Base-by-base conservation (phyloP, 2,329 filamentous ascomycete genomes). In the Fusarium sp. region DNA sequence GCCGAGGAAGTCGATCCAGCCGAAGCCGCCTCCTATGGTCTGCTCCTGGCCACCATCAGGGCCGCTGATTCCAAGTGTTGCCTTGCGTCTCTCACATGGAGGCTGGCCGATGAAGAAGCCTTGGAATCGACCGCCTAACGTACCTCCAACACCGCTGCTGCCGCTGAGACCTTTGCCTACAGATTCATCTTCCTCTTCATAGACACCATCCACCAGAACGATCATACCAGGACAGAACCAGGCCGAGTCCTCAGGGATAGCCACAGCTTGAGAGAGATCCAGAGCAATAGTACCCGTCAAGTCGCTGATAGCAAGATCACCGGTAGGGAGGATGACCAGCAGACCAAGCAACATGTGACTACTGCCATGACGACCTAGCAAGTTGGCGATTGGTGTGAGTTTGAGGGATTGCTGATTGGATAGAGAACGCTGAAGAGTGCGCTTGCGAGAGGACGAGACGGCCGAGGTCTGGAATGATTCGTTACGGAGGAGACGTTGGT, bases 161-260 rank as follows among this genome's bases (percentile, higher is more conserved):
- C 91, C 90, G 55, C 92, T 91, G 4, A 96, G 83, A 0, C 88
- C 89, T 18, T 89, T 90, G 14, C 90, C 89, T 2, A 85, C 81
- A 18, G 88, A 89, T 67, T 90, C 87, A 66, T 93, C 93, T 73
- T 97, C 93, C 78, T 98, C 96, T 77, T 97, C 93, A 76, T 99
- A 99, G n/a, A 95, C 89, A 6, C 96, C 96, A 74, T 99, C 96
- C 0, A 97, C 89, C 0, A 99, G 85, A 4, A 98, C 92, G 51
- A 99, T 92, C 93, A 98, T 98, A 3, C 96, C 96, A 0, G 96
- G 94, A 5, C 91, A 89, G 76, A 97, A 97, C 91, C 93, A 99
- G 4, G 92, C 91, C 23, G 92, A 93, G 75, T 95, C 90, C 65
- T 93, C 90, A 0, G 94, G 94, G 60, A 97, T 90, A 13, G 91